Base-by-base conservation (phyloP, 2,329 filamentous ascomycete species). In the Aspergillus pseudoviridinutans region DNA sequence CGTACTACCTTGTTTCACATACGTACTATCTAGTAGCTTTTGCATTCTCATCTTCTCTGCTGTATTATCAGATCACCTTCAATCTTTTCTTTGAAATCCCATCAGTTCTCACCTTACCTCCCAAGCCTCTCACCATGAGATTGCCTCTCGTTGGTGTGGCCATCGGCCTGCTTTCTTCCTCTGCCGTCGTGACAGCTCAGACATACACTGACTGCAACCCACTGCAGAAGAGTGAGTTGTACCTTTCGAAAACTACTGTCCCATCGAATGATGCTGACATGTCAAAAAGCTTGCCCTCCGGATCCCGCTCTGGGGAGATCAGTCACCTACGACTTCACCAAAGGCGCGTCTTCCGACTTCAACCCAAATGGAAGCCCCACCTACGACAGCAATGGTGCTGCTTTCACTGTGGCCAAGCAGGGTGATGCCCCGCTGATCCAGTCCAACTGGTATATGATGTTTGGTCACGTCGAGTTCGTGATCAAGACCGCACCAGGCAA, bases 371-470 rank as follows among this genome's bases (percentile, higher is more conserved):
- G 90, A 54, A 82, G 80, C 20, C 86, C 90, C 3, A 86, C 85
- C 1, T 97, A 96, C 78, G 84, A 82, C 71, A 80, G 80, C 56
- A 84, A 92, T 71, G 94, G 94, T 58, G 92, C 84, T 27, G 84
- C 84, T 17, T 95, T 99, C 73, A 92, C 90, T 27, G 87, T 99
- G 53, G 76, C 85, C 53, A 79, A 87, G 69, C 82, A 87, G 52
- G 92, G 93, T 57, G 91, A 99, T 71, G 85, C 91, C 3, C 94
- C 94, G 0, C 89, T 93, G 73, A 84, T 99, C 60, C 83, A 84
- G 63, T 96, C 92, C 60, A 85, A 94, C 68, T 97, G 96, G 84
- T 97, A 97, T 81, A 96, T 99, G 79, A 97, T 99, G 94, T 99
- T 97, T 73, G 94, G 94, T 64, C 89, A 88, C 62, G 90, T 97